These are phyloP conservation scores for Moricandia arvensis DNA, from an alignment of 345 rosid species.

Conservation along the genomic window DNA sequence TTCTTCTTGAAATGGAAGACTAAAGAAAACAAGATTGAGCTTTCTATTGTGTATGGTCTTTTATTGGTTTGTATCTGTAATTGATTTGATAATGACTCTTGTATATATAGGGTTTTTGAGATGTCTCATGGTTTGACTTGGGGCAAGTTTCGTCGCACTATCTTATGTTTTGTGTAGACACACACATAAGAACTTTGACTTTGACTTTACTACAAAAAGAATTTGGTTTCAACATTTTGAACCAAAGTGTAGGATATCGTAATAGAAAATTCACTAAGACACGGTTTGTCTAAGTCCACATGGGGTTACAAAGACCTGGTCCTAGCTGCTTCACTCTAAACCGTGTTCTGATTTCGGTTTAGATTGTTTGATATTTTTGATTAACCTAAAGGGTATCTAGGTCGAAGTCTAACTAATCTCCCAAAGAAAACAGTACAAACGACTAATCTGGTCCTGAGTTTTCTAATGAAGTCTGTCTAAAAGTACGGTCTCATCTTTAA, in stretches of 20 bases:
- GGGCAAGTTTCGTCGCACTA: not conserved
- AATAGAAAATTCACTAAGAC: conserved; percentile 26
- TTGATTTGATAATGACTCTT: not conserved
- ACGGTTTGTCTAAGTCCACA: conserved; percentile 40
- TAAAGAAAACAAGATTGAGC: conserved; percentile 7
- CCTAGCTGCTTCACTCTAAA: conserved; percentile 9
- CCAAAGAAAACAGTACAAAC: too few relatives aligned
- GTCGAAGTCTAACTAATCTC: too few relatives aligned
- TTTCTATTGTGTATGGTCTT: not conserved
- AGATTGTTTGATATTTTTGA: not conserved
- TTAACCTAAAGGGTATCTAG: too few relatives aligned
- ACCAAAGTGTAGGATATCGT: not conserved
- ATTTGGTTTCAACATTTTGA: too few relatives aligned
- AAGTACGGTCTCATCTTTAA: too few relatives aligned
- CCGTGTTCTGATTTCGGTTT: not conserved
- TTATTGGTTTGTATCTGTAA: conserved; percentile 11
- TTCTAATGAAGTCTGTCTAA: too few relatives aligned
- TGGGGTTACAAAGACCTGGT: conserved; percentile 10
- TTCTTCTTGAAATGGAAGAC: not conserved
- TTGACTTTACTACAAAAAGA: too few relatives aligned
- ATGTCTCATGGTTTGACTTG: not conserved
- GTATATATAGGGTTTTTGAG: not conserved
- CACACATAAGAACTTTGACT: conserved; percentile 29
- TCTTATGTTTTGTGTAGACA: conserved; percentile 24
- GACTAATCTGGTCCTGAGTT: too few relatives aligned